Percentiles rank a stretch among this genome's conserved stretches.
These are phyloP conservation scores for Fusarium oxysporum DNA, from an alignment of 2,329 filamentous ascomycete species.

Conservation along the genomic window DNA sequence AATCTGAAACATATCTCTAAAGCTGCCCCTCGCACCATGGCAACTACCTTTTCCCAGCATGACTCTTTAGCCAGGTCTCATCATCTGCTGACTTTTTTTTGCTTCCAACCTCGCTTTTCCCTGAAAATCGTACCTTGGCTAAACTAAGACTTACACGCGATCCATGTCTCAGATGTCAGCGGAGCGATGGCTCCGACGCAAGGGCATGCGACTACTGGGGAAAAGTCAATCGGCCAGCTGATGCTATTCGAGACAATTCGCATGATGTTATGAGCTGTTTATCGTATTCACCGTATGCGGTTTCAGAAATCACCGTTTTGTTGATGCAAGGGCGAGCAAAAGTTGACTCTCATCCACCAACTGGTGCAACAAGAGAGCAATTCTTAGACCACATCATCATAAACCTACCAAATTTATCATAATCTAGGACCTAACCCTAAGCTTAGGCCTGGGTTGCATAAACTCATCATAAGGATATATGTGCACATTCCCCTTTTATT, in stretches of 20 bases:
- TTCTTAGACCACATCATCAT: background rate
- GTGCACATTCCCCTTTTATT: background rate
- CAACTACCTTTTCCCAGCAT: background rate
- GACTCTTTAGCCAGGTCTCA: background rate
- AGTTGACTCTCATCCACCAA: background rate
- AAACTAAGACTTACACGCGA: slow-evolving; percentile 9
- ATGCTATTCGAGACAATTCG: slow-evolving; percentile 18
- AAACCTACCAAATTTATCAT: background rate
- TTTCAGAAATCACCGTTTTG: background rate
- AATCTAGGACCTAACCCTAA: no score
- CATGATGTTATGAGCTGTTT: background rate
- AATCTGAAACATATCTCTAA: background rate
- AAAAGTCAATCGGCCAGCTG: background rate
- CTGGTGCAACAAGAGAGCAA: background rate
- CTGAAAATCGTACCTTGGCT: background rate
- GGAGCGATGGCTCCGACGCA: slow-evolving; percentile 20
- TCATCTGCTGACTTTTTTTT: background rate
- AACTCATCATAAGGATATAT: background rate
- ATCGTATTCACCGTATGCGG: background rate
- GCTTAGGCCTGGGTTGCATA: background rate
- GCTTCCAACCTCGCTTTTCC: background rate
- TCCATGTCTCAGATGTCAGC: slow-evolving; percentile 13
- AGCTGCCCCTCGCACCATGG: background rate
- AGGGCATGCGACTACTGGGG: background rate
- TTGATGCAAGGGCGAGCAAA: background rate